Conservation (phyloP, 441 rosid species). For the Aleurites moluccanus region DNA sequence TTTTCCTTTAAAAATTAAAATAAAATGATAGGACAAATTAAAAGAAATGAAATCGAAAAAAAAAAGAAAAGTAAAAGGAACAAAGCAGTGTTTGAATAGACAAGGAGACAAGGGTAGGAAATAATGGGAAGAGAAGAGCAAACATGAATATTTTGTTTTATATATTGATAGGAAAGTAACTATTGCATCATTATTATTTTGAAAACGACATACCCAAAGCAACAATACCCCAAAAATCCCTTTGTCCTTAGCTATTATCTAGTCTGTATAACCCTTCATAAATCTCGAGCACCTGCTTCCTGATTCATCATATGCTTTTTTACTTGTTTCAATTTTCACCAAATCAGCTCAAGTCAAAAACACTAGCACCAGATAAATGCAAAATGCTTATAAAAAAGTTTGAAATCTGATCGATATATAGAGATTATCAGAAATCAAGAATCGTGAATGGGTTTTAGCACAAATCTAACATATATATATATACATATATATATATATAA, state of each 20-base stretch:
- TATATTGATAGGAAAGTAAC: not conserved
- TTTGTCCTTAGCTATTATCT: not conserved
- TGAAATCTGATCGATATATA: too few species aligned
- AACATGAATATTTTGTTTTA: not conserved
- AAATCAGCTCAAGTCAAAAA: not conserved
- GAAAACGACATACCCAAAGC: constrained; percentile 48
- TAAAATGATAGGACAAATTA: constrained; percentile 45
- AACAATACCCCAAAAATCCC: not conserved
- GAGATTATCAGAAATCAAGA: not conserved
- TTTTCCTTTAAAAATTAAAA: not conserved
- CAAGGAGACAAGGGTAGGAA: constrained; percentile 35
- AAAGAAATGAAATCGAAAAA: not conserved
- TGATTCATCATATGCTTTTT: too few species aligned
- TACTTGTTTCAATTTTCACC: not conserved
- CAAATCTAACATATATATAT: too few species aligned
- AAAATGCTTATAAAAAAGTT: too few species aligned
- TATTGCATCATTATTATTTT: constrained; percentile 33
- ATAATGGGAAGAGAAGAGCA: not conserved
- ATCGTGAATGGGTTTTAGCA: not conserved
- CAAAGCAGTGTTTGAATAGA: constrained; percentile 37
- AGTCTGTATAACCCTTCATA: constrained; percentile 16
- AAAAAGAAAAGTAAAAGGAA: constrained; percentile 26
- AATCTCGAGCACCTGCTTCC: not conserved
- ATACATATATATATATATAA: too few species aligned
- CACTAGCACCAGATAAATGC: too few species aligned